Percentiles rank a stretch among this genome's conserved stretches.
These are phyloP conservation scores for Penicillium bovifimosum DNA, from an alignment of 495 filamentous ascomycete genomes.

Conservation along the genomic window DNA sequence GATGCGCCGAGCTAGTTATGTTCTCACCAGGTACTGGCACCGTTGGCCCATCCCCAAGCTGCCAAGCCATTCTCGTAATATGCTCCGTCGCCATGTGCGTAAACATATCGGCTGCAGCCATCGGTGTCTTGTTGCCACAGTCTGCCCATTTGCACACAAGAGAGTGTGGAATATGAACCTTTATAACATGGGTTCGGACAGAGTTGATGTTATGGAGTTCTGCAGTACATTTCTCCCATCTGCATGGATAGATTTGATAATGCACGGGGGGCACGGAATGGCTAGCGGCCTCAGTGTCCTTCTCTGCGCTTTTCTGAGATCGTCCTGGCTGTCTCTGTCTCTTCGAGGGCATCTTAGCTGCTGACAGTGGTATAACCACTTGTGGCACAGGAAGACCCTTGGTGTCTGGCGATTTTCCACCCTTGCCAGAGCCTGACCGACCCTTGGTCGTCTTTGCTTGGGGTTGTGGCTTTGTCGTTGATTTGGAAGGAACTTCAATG, in stretches of 20 bases:
- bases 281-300: conserved; percentile 10
- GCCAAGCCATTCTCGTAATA: conserved; percentile 54
- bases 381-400: background rate
- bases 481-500: background rate
- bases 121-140: conserved; percentile 19
- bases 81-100: conserved; percentile 58
- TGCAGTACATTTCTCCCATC: conserved; percentile 60
- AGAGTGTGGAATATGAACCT: conserved; percentile 42
- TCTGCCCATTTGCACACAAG: conserved; percentile 33
- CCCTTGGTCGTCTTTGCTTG: background rate
- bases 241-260: conserved; percentile 52
- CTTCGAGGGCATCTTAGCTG: conserved; percentile 9
- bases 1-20: conserved; percentile 16
- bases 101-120: conserved; percentile 43
- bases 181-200: conserved; percentile 60
- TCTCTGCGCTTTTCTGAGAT: conserved; percentile 10
- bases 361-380: conserved; percentile 14
- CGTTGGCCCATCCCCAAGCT: conserved; percentile 59
- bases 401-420: background rate
- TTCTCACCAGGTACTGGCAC: conserved; percentile 45
- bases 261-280: conserved; percentile 4
- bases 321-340: conserved; percentile 8
- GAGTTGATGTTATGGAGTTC: conserved; percentile 71
- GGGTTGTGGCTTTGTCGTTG: background rate
- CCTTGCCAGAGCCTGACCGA: background rate